Percentiles rank a stretch among this genome's conserved stretches.
phyloP scores from a whole-genome alignment of 2,329 filamentous ascomycete genomes.

The Calonectria multiphialidica region DNA sequence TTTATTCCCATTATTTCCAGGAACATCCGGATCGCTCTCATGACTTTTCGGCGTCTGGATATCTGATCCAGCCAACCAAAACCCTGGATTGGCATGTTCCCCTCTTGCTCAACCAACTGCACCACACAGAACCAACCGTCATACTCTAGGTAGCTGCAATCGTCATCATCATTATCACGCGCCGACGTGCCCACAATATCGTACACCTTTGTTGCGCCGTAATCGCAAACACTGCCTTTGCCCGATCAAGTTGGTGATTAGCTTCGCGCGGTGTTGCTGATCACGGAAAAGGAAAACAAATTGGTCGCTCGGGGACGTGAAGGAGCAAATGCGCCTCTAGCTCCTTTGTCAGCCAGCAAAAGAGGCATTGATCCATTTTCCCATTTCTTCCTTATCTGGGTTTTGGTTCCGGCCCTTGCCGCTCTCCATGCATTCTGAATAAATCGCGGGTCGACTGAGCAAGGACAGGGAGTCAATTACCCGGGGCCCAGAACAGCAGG shows the following conservation, averaged over 20 bases:
- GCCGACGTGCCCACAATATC: conserved; percentile 6
- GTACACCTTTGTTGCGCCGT: not conserved
- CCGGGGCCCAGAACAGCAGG: conserved; percentile 7
- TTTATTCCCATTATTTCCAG: not conserved
- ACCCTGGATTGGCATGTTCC: not conserved
- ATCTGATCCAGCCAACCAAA: not conserved
- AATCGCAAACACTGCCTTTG: not conserved
- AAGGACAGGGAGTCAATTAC: conserved; percentile 12
- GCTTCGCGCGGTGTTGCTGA: not conserved
- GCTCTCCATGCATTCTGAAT: conserved; percentile 20
- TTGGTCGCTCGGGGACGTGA: not conserved
- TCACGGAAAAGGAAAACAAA: not conserved
- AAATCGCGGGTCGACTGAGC: conserved; percentile 32
- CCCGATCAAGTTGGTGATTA: not conserved
- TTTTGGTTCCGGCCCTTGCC: conserved; percentile 22
- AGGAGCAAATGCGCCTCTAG: not conserved
- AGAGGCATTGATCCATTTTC: not conserved
- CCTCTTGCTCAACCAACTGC: conserved; percentile 15
- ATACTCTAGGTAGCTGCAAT: conserved; percentile 10
- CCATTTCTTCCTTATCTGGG: not conserved
- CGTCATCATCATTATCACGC: conserved; percentile 39
- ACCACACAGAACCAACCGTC: not conserved
- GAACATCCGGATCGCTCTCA: not conserved
- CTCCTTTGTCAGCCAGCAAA: not conserved
- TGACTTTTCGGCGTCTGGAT: not conserved